Evolutionary conservation across 176 grass and related monocot genomes (phyloP).

Genomic region (Coix lacrymajobi): DNA sequence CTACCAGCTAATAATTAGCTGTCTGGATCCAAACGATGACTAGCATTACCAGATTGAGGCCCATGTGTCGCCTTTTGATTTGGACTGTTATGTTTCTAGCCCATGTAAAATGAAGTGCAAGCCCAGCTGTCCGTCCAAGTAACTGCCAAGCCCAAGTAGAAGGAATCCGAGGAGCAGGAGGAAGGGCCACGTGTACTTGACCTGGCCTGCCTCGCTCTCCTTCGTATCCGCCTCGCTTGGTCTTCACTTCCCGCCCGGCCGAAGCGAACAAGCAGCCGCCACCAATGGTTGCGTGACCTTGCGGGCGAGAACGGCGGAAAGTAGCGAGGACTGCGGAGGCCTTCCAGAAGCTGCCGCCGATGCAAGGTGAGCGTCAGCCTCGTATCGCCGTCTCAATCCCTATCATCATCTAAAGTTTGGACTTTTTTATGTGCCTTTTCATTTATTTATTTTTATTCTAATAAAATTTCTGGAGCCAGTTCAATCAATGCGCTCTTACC

Average conservation of each 20-base stretch:
- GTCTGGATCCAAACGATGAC: too few relatives aligned
- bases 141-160: neutral
- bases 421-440: neutral
- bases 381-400: neutral
- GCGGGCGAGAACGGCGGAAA: neutral
- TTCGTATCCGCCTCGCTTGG: slow-evolving; percentile 30
- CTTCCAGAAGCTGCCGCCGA: neutral
- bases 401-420: neutral
- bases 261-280: slow-evolving; percentile 2
- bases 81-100: neutral
- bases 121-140: neutral
- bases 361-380: neutral
- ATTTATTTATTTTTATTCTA: neutral
- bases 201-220: neutral
- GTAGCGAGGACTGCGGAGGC: neutral
- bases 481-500: neutral
- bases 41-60: neutral
- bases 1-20: neutral
- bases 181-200: slow-evolving; percentile 31
- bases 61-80: neutral
- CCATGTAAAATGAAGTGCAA: neutral
- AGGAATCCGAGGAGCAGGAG: slow-evolving; percentile 32
- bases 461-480: neutral
- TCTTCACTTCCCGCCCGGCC: slow-evolving; percentile 49
- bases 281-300: slow-evolving; percentile 23